phyloP scores from a whole-genome alignment of 345 rosid species.

The Eucalyptus shirleyi region DNA sequence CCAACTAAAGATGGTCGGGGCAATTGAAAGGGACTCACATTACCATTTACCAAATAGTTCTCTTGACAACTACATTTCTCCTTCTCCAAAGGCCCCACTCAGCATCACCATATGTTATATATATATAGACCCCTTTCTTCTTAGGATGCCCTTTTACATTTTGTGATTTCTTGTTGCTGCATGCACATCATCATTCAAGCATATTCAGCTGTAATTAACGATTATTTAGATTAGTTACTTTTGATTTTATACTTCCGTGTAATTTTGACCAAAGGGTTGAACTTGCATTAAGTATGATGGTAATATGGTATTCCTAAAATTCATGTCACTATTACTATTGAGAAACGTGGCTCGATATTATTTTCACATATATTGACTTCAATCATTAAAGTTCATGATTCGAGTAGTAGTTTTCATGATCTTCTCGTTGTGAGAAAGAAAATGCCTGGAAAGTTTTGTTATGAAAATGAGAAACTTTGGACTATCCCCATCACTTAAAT shows the following conservation, averaged over 20 bases:
- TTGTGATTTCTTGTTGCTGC: background rate
- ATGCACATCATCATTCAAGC: background rate
- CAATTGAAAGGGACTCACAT: background rate
- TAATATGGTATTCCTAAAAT: background rate
- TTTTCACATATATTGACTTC: background rate
- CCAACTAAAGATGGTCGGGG: background rate
- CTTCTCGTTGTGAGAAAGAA: background rate
- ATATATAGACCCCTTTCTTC: background rate
- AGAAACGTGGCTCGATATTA: background rate
- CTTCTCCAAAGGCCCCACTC: background rate
- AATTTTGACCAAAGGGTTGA: background rate
- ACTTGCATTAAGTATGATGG: background rate
- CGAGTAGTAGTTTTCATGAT: background rate
- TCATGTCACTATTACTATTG: background rate
- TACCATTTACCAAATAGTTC: background rate
- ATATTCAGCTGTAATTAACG: background rate
- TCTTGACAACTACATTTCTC: background rate
- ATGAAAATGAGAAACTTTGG: background rate
- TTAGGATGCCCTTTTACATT: background rate
- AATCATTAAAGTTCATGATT: background rate
- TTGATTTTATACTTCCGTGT: background rate
- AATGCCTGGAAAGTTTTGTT: background rate
- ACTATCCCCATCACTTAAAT: background rate
- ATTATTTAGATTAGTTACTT: background rate
- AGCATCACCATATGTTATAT: background rate